Conservation (phyloP, 23 red algal species). For the Gracilaria gracilis region DNA sequence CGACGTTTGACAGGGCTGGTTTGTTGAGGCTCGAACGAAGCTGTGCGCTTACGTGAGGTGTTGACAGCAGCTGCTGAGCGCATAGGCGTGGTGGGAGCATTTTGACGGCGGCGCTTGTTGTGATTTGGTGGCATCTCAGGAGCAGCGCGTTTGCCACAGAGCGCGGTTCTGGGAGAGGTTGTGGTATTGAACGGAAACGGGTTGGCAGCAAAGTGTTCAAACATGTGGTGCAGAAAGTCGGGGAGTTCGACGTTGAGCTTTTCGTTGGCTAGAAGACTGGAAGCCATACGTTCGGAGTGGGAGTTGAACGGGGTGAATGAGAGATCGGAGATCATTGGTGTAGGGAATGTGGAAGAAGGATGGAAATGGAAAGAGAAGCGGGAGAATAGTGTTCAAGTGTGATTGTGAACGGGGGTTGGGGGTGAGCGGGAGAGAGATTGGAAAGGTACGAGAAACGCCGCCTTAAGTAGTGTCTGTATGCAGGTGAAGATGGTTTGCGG, state of each 20-base stretch:
- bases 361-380: too few relatives aligned
- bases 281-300: background rate
- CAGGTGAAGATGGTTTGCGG: too few relatives aligned
- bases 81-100: background rate
- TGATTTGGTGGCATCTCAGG: background rate
- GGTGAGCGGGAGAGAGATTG: too few relatives aligned
- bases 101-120: background rate
- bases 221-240: background rate
- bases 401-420: too few relatives aligned
- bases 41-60: background rate
- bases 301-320: background rate
- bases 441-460: too few relatives aligned
- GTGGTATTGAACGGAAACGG: background rate
- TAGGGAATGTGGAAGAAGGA: too few relatives aligned
- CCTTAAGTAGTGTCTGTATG: too few relatives aligned
- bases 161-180: background rate
- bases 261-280: background rate
- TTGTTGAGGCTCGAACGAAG: background rate
- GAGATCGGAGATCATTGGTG: background rate
- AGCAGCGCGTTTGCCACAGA: background rate
- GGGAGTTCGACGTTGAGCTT: background rate
- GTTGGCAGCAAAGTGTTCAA: background rate
- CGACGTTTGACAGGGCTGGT: background rate
- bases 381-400: too few relatives aligned
- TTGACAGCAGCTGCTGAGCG: background rate